These are phyloP conservation scores for Parathielavia appendiculata DNA, from an alignment of 495 filamentous ascomycete genomes.

Conservation along the genomic window DNA sequence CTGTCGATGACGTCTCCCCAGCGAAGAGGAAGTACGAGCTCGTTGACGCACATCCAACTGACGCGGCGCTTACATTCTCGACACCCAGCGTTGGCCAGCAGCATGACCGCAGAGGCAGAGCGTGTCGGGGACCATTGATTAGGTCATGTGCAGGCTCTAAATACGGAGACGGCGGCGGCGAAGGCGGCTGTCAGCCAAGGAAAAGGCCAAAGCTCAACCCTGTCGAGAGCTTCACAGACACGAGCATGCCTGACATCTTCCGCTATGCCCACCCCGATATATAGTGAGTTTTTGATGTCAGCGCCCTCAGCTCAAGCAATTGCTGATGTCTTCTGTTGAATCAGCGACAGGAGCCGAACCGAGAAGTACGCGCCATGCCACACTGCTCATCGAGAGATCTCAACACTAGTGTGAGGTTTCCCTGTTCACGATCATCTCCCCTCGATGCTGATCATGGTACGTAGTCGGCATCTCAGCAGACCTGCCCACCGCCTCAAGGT, in stretches of 20 bases:
- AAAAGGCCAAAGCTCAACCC: slow-evolving; percentile 22
- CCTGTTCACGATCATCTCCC: background rate
- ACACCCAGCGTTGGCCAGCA: background rate
- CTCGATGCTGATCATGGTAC: slow-evolving; percentile 8
- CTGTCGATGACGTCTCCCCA: slow-evolving; percentile 3
- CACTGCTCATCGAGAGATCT: slow-evolving; percentile 34
- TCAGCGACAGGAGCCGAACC: slow-evolving; percentile 27
- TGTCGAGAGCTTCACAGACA: slow-evolving; percentile 29
- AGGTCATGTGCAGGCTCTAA: background rate
- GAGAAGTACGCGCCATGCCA: slow-evolving; percentile 35
- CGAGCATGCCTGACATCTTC: slow-evolving; percentile 33
- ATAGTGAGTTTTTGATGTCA: slow-evolving; percentile 24
- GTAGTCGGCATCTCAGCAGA: slow-evolving; percentile 30
- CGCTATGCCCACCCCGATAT: slow-evolving; percentile 29
- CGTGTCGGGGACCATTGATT: background rate
- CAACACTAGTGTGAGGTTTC: slow-evolving; percentile 32
- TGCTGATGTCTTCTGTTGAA: slow-evolving; percentile 21
- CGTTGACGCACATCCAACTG: background rate
- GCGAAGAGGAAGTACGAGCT: slow-evolving; percentile 10
- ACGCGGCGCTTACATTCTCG: background rate
- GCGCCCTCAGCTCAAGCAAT: background rate
- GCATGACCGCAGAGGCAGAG: background rate
- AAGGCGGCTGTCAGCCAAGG: slow-evolving; percentile 15
- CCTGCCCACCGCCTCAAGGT: slow-evolving; percentile 32
- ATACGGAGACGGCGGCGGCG: slow-evolving; percentile 6